These are phyloP conservation scores for Amanita inopinata DNA, from an alignment of 768 basidiomycete species.

Conservation along the genomic window DNA sequence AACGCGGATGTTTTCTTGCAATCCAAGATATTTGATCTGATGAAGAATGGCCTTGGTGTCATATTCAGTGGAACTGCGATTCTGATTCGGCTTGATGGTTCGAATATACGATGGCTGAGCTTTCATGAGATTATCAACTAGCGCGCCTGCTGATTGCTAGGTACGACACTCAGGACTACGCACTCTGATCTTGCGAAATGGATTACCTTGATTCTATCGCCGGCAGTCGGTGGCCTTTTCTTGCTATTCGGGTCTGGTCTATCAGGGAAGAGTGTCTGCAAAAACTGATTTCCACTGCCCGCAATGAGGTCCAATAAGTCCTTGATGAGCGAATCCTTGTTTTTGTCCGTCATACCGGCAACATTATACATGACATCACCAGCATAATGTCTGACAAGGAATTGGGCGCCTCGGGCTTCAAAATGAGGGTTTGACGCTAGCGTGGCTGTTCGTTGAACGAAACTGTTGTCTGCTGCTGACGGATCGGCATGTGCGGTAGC, in stretches of 20 bases:
- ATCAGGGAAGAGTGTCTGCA: conserved; percentile 87
- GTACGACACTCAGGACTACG: background rate
- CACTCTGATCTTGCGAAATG: background rate
- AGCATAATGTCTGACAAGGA: conserved; percentile 93
- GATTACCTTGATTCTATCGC: conserved; percentile 89
- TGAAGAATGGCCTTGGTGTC: conserved; percentile 93
- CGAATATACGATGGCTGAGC: conserved; percentile 97
- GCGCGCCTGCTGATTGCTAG: conserved; percentile 84
- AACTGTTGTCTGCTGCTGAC: conserved; percentile 91
- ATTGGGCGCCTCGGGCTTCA: conserved; percentile 88
- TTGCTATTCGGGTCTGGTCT: conserved; percentile 94
- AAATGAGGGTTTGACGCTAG: conserved; percentile 87
- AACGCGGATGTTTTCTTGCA: conserved; percentile 97
- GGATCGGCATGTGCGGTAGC: conserved; percentile 98
- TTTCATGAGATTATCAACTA: conserved; percentile 96
- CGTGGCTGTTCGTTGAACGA: conserved; percentile 80
- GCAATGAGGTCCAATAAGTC: conserved; percentile 88
- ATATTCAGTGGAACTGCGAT: conserved; percentile 86
- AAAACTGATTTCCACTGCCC: conserved; percentile 70
- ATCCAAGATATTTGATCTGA: conserved; percentile 97
- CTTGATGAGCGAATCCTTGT: conserved; percentile 95
- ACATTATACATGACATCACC: conserved; percentile 99
- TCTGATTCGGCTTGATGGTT: conserved; percentile 98
- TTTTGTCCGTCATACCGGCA: conserved; percentile 98
- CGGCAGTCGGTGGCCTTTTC: conserved; percentile 95